Base-by-base conservation (phyloP, 805 yeast species). In the Starmerella vaccinii region DNA sequence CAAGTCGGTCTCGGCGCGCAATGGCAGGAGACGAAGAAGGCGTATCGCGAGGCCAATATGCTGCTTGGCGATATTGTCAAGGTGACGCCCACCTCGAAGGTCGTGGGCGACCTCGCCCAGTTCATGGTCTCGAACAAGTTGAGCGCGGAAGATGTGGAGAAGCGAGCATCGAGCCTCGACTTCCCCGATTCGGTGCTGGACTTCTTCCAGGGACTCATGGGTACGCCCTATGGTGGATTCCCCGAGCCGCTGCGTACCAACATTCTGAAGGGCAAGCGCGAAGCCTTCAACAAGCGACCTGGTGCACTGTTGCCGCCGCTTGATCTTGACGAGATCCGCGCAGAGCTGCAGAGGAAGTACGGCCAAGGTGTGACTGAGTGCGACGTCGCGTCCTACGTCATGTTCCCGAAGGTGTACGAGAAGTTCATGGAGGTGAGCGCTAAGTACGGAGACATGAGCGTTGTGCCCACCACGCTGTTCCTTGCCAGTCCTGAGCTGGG, bases 211-310 rank as follows among this genome's bases (percentile, higher is more conserved):
- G 99, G 99, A 62, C 77, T 92, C 68, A 92, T 92, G 85, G 99
- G 99, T 67, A 92, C 92, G 59, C 99, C 99, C 64, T 87, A 86
- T 67, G 99, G 98, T 60, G 99, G 99, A 8, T 92, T 92, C 95
- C 98, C 99, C 53, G 99, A 92, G 72, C 98, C 99, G 35, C 76
- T 92, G 70, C 82, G 99, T 72, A 76, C 95, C 35, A 86, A 89
- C 68, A 77, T 92, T 56, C 79, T 92, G 64, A 80, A 81, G 63
- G 94, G 89, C 68, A 88, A 88, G 81, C 84, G 98, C 73, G 81
- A 84, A 71, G 87, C 87, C 71, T 78, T 92, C 70, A 78, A 80
- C 55, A 72, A 75, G 59, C 82, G 99, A 71, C 98, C 99, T 40
- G 99, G 99, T 57, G 78, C 90, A 66, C 80, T 80, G 62, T 74